Evolutionary conservation across 169 alveolate genomes (phyloP).

Genomic region (Plasmodium falciparum): DNA sequence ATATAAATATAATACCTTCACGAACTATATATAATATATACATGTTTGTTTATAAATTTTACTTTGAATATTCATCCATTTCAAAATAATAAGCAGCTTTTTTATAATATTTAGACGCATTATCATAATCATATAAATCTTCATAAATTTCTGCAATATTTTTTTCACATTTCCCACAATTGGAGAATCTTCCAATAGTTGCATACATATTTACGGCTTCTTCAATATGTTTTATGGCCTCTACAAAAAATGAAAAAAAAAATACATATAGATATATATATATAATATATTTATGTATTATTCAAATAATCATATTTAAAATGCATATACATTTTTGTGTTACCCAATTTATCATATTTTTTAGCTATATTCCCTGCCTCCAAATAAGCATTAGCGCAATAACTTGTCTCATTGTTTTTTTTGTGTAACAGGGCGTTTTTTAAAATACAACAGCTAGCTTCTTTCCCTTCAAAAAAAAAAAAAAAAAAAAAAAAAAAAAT

Average conservation of each 20-base stretch:
- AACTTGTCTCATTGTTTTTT: constrained; percentile 60
- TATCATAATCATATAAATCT: constrained; percentile 55
- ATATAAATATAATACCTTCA: background rate
- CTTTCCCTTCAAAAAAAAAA: constrained; percentile 40
- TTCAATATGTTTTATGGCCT: constrained; percentile 68
- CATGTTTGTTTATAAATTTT: background rate
- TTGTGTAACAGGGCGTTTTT: constrained; percentile 47
- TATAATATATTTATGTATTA: background rate
- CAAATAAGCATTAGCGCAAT: constrained; percentile 70
- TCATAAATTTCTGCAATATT: constrained; percentile 72
- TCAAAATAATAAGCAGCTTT: constrained; percentile 79
- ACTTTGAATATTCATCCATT: constrained; percentile 78
- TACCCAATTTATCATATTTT: constrained; percentile 68
- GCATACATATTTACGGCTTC: constrained; percentile 73
- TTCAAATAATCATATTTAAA: background rate
- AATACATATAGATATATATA: background rate
- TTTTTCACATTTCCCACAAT: constrained; percentile 69
- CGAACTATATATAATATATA: background rate
- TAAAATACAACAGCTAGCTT: constrained; percentile 53
- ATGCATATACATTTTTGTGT: background rate
- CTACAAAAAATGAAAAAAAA: constrained; percentile 21
- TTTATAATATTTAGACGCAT: constrained; percentile 67
- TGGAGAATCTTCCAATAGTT: constrained; percentile 61
- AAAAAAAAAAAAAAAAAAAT: background rate
- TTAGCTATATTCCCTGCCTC: constrained; percentile 74